Base-by-base conservation (phyloP, 768 basidiomycete genomes). In the Boletus rubropictus region DNA sequence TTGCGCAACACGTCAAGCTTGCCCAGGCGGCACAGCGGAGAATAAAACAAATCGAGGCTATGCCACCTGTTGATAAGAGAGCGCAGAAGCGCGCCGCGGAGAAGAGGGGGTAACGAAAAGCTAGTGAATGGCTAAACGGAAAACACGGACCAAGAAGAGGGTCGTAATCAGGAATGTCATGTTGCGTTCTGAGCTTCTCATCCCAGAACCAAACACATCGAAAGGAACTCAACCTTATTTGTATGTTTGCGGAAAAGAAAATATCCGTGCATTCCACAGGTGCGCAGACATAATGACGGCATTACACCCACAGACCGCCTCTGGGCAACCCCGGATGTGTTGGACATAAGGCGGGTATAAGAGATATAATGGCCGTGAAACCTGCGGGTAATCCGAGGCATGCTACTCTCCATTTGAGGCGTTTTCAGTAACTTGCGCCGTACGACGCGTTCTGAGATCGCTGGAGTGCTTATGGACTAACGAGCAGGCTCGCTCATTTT, bases 31-130 rank as follows among this genome's bases (percentile, higher is more conserved):
- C 11, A 40, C n/a, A n/a, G n/a, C n/a, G 4, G 44, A 44, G 42
- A 29, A 49, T 50, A 46, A 48, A 62, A n/a, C 37, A 21, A 32
- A 43, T 28, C n/a, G 42, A 55, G 50, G 48, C 25, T 48, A 20
- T 6, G 29, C 22, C 18, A 22, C 29, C 18, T 21, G 33, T 28
- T 35, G 52, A 48, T 41, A 46, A 40, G 43, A 40, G 42, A 43
- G 34, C 14, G 18, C 27, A 50, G 53, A 62, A 60, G 53, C 46
- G 34, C 9, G 27, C 31, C 52, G 56, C 52, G 60, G 46, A 48
- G 48, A 41, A 52, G 34, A 20, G 20, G 18, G 11, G 21, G n/a
- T 14, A n/a, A 28, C 18, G 31, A 17, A 17, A 24, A 44, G 42
- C 29, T 29, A 36, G 31, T 31, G 31, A 31, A 43, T 22, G 31